Percentiles rank a stretch among this genome's conserved stretches.
Evolutionary conservation across 345 rosid species (phyloP).

Genomic region (Erucastrum elatum): DNA sequence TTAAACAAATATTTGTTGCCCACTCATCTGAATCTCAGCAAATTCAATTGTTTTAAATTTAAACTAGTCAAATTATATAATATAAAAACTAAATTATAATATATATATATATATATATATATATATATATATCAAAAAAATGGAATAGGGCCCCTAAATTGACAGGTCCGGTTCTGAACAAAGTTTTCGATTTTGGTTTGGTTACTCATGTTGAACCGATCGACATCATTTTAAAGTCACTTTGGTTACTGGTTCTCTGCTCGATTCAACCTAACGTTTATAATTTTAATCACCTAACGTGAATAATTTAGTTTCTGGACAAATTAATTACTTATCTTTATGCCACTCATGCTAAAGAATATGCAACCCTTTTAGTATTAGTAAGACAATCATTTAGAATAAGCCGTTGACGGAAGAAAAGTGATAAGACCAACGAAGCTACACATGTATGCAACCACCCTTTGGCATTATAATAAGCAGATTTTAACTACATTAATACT

Average conservation of each 20-base stretch:
- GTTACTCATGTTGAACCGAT: not conserved
- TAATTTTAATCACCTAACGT: not conserved
- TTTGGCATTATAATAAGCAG: slow-evolving; percentile 15
- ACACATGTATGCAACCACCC: slow-evolving; percentile 35
- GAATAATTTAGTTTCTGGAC: not conserved
- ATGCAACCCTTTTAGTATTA: slow-evolving; percentile 13
- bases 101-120: too few species aligned
- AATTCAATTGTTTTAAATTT: too few species aligned
- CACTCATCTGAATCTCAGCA: too few species aligned
- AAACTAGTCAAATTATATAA: too few species aligned
- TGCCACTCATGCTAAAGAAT: not conserved
- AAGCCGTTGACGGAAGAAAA: not conserved
- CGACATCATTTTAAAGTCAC: not conserved
- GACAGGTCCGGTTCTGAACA: too few species aligned
- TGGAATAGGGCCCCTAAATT: too few species aligned
- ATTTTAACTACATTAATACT: not conserved
- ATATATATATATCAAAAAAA: too few species aligned
- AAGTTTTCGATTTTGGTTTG: not conserved
- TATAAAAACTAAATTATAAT: too few species aligned
- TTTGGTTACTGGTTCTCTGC: not conserved
- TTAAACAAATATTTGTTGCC: too few species aligned
- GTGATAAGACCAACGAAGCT: slow-evolving; percentile 24
- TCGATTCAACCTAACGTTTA: too few species aligned
- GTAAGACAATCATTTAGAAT: slow-evolving; percentile 31
- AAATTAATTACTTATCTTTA: not conserved